Evolutionary conservation across 108 stramenopile genomes (phyloP).

Genomic region (Fistulifera solaris): DNA sequence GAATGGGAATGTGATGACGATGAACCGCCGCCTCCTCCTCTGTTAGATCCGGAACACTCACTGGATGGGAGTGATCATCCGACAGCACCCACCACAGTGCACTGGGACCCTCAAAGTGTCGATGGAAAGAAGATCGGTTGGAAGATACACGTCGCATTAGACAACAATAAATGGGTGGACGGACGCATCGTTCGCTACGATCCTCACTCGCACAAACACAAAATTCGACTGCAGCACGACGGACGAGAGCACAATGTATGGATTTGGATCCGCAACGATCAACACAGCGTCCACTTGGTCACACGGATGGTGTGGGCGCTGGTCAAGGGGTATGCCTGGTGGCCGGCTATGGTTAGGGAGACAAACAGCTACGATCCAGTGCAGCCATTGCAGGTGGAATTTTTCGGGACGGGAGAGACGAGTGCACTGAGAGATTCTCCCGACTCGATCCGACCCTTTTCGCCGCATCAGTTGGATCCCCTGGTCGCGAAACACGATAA

Average conservation of each 20-base stretch:
- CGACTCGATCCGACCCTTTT: constrained; percentile 44
- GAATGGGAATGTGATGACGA: no score
- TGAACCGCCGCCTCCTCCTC: no score
- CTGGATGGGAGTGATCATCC: background rate
- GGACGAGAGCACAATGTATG: constrained; percentile 3
- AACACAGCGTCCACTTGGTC: constrained; percentile 33
- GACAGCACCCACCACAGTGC: constrained; percentile 21
- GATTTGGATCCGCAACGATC: constrained; percentile 27
- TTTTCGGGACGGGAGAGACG: constrained; percentile 49
- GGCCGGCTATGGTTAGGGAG: constrained; percentile 56
- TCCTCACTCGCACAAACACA: constrained; percentile 56
- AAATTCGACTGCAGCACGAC: constrained; percentile 18
- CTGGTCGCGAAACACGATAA: constrained; percentile 57
- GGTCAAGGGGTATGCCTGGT: constrained; percentile 69
- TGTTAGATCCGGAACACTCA: constrained; percentile 7
- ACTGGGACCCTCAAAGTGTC: constrained; percentile 39
- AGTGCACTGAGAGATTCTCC: constrained; percentile 39
- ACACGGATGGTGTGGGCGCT: constrained; percentile 50
- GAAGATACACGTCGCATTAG: constrained; percentile 28
- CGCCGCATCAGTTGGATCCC: constrained; percentile 32
- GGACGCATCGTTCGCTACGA: constrained; percentile 57
- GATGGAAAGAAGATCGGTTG: constrained; percentile 38
- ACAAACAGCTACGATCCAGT: constrained; percentile 18
- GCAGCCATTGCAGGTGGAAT: constrained; percentile 41
- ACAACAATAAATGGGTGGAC: constrained; percentile 26